Conservation (phyloP, 176 grass and related monocot species). For the Musa troglodytarum region DNA sequence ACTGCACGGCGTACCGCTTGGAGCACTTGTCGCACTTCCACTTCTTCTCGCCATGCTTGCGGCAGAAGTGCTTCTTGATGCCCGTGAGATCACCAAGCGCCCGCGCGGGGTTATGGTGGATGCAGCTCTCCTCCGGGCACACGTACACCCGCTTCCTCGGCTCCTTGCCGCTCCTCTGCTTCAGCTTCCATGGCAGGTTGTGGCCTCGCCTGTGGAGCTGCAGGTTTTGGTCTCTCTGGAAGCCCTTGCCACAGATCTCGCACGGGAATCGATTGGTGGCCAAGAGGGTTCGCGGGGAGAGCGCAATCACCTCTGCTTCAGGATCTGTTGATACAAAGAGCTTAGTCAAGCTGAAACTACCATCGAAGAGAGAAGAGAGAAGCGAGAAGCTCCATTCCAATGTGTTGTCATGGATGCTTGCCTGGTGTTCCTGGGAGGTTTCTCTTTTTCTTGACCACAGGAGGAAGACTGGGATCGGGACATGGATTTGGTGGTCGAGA, state of each 20-base stretch:
- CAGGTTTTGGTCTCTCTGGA: conserved; percentile 91
- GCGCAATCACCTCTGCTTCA: conserved; percentile 73
- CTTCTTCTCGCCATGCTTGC: conserved; percentile 98
- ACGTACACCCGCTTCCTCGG: conserved; percentile 78
- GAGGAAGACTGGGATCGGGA: conserved; percentile 18
- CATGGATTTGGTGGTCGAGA: not conserved
- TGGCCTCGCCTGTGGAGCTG: conserved; percentile 84
- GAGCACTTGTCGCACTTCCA: conserved; percentile 97
- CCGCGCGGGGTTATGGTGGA: conserved; percentile 74
- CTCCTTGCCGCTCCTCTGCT: conserved; percentile 73
- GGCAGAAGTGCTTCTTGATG: conserved; percentile 98
- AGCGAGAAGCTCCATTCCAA: not conserved
- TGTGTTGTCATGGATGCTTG: conserved; percentile 14
- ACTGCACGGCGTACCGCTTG: conserved; percentile 89
- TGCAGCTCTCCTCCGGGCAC: conserved; percentile 74
- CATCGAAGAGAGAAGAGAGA: not conserved
- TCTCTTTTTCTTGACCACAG: conserved; percentile 77
- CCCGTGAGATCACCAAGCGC: conserved; percentile 88
- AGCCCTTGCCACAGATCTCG: conserved; percentile 95
- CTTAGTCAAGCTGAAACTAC: not conserved
- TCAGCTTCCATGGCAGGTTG: conserved; percentile 85
- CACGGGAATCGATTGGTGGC: conserved; percentile 90
- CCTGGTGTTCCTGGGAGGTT: conserved; percentile 95
- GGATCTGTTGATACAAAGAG: conserved; percentile 35
- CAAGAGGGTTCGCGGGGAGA: conserved; percentile 65